These are phyloP conservation scores for Sugiyamaella americana DNA, from an alignment of 805 yeast species.

Conservation along the genomic window DNA sequence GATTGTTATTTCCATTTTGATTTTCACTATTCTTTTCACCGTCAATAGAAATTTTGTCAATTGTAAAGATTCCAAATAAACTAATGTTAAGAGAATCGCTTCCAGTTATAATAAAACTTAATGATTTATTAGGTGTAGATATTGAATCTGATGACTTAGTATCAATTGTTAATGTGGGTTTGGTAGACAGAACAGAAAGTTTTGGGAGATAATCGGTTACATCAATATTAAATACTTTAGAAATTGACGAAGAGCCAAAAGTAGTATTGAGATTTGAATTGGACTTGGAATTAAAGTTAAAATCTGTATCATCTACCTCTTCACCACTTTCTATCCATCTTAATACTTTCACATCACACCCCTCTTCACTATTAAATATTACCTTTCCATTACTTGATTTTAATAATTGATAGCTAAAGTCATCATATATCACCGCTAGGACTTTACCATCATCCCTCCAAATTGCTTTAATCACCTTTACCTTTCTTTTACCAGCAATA, in stretches of 20 bases:
- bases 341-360: neutral
- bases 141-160: constrained; percentile 22
- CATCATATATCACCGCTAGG: constrained; percentile 43
- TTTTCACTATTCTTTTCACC: constrained; percentile 5
- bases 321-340: constrained; percentile 19
- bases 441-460: constrained; percentile 38
- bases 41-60: constrained; percentile 22
- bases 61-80: constrained; percentile 32
- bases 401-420: constrained; percentile 39
- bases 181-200: constrained; percentile 14
- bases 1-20: neutral
- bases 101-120: constrained; percentile 15
- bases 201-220: constrained; percentile 23
- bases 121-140: constrained; percentile 1
- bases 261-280: too few species aligned
- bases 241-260: neutral
- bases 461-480: constrained; percentile 10
- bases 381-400: constrained; percentile 44
- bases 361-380: constrained; percentile 21
- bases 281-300: too few species aligned
- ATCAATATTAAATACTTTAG: constrained; percentile 8
- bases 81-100: constrained; percentile 26
- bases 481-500: constrained; percentile 30
- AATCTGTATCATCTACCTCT: neutral
- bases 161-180: constrained; percentile 12